Conservation (phyloP, 768 basidiomycete species). For the Suillus brevipes region DNA sequence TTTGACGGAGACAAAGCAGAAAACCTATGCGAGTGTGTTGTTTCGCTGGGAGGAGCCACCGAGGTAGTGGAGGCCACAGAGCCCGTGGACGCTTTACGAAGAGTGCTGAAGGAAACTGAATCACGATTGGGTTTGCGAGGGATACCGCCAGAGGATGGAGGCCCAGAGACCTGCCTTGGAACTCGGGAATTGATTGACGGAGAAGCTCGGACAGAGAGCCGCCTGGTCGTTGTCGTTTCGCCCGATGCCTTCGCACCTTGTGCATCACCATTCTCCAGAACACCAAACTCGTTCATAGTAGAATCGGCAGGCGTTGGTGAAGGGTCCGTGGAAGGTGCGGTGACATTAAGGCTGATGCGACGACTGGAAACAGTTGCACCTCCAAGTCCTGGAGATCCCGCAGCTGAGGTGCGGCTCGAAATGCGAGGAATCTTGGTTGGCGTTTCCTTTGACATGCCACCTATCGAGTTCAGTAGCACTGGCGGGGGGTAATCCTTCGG, state of each 20-base stretch:
- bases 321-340: slow-evolving; percentile 58
- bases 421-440: slow-evolving; percentile 94
- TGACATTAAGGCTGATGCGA: slow-evolving; percentile 64
- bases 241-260: slow-evolving; percentile 43
- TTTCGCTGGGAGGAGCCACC: slow-evolving; percentile 42
- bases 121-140: slow-evolving; percentile 74
- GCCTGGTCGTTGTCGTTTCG: slow-evolving; percentile 40
- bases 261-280: slow-evolving; percentile 63
- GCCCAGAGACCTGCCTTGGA: slow-evolving; percentile 62
- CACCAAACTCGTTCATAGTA: slow-evolving; percentile 75
- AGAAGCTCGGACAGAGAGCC: slow-evolving; percentile 62
- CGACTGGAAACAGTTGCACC: slow-evolving; percentile 56
- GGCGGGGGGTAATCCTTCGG: slow-evolving; percentile 55
- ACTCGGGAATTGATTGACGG: slow-evolving; percentile 62
- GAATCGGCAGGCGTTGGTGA: slow-evolving; percentile 55
- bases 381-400: slow-evolving; percentile 69
- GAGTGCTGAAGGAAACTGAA: slow-evolving; percentile 72
- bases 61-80: slow-evolving; percentile 73
- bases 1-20: slow-evolving; percentile 85
- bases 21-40: slow-evolving; percentile 55
- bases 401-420: slow-evolving; percentile 78
- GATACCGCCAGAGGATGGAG: slow-evolving; percentile 44
- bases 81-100: slow-evolving; percentile 82
- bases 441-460: slow-evolving; percentile 70
- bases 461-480: slow-evolving; percentile 51